A percentile compares a stretch with the other conserved stretches of the same genome.
Evolutionary conservation across 768 basidiomycete species (phyloP).

Genomic region (Kondoa malvinella): DNA sequence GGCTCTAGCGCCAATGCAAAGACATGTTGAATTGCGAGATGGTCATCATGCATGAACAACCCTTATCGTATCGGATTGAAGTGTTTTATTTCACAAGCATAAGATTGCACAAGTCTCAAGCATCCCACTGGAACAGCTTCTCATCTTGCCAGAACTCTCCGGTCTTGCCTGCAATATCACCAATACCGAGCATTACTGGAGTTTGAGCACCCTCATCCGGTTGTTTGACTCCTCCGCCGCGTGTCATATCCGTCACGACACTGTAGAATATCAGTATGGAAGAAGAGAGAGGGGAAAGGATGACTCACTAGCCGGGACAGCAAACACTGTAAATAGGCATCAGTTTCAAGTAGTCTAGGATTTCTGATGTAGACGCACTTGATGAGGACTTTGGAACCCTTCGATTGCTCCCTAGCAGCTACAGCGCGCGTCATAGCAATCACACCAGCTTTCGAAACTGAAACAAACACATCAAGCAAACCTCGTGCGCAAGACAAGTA

Average conservation of each 20-base stretch:
- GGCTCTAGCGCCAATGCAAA: no score
- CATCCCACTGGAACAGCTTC: conserved; percentile 13
- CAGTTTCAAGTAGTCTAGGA: no score
- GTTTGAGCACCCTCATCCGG: conserved; percentile 23
- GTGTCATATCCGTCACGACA: conserved; percentile 25
- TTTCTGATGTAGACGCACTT: conserved; percentile 14
- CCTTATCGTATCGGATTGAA: no score
- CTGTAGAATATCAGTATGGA: no score
- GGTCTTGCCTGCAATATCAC: conserved; percentile 16
- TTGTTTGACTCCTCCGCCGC: conserved; percentile 16
- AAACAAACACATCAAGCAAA: no score
- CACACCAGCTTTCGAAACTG: conserved; percentile 20
- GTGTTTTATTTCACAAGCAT: no score
- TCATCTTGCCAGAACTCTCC: conserved; percentile 25
- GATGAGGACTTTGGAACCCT: conserved; percentile 15
- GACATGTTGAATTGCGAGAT: no score
- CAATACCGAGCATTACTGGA: conserved; percentile 23
- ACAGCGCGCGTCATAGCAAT: conserved; percentile 20
- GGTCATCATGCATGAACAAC: no score
- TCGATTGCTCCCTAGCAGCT: conserved; percentile 15
- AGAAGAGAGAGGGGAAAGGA: background rate
- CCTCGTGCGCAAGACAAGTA: no score
- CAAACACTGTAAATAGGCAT: conserved; percentile 13
- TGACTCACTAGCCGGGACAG: conserved; percentile 22
- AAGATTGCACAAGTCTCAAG: background rate